A percentile compares a stretch with the other conserved stretches of the same genome.
Evolutionary conservation across 2,329 filamentous ascomycete species (phyloP).

Genomic region (Ophioceras dolichostomum): DNA sequence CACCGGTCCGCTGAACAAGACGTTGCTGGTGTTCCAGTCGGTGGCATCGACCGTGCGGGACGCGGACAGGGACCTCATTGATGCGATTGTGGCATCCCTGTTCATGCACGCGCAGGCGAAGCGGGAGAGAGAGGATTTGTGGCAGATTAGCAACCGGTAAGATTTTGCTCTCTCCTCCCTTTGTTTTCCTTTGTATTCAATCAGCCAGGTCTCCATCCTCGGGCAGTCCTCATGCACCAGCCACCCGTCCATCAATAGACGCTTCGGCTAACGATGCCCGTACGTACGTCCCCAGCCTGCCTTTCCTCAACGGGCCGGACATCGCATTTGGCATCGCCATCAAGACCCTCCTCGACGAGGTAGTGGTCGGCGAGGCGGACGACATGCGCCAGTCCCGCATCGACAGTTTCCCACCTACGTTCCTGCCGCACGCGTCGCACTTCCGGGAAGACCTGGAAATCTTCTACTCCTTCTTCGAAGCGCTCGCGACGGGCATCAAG

Average conservation of each 20-base stretch:
- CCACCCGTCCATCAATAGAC: not conserved
- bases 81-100: constrained; percentile 69
- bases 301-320: constrained; percentile 40
- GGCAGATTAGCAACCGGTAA: constrained; percentile 9
- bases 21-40: constrained; percentile 76
- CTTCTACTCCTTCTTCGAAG: constrained; percentile 44
- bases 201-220: constrained; percentile 12
- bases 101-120: constrained; percentile 71
- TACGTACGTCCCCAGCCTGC: constrained; percentile 11
- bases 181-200: constrained; percentile 2
- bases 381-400: constrained; percentile 25
- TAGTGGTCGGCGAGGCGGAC: constrained; percentile 46
- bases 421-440: constrained; percentile 45
- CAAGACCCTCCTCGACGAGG: constrained; percentile 54
- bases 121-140: constrained; percentile 47
- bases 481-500: constrained; percentile 44
- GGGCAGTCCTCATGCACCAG: too few relatives aligned
- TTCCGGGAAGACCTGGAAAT: constrained; percentile 48
- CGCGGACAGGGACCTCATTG: constrained; percentile 69
- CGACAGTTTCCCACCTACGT: constrained; percentile 36
- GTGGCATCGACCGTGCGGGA: constrained; percentile 69
- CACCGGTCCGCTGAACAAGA: constrained; percentile 85
- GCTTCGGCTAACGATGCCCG: not conserved
- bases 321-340: constrained; percentile 68
- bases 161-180: not conserved